These are phyloP conservation scores for Gossypium davidsonii DNA, from an alignment of 441 rosid genomes.

Conservation along the genomic window DNA sequence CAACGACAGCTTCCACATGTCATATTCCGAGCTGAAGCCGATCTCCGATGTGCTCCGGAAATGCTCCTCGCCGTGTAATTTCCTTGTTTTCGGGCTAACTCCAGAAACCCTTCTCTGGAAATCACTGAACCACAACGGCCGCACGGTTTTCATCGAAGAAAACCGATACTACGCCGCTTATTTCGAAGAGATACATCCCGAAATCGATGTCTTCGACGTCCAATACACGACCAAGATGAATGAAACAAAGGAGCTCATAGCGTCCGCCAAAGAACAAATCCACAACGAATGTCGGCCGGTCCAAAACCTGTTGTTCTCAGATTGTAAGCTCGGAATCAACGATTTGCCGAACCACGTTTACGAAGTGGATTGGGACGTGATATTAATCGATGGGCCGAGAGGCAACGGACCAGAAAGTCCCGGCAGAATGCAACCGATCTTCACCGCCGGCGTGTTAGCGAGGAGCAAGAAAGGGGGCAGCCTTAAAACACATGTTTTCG, in stretches of 20 bases:
- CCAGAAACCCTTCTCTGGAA: slow-evolving; percentile 92
- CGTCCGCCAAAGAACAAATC: slow-evolving; percentile 45
- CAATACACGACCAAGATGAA: slow-evolving; percentile 74
- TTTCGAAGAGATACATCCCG: slow-evolving; percentile 76
- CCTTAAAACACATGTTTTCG: slow-evolving; percentile 78
- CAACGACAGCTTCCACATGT: slow-evolving; percentile 76
- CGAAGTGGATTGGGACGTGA: slow-evolving; percentile 91
- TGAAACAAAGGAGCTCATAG: slow-evolving; percentile 51
- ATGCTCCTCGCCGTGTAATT: slow-evolving; percentile 80
- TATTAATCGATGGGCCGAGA: slow-evolving; percentile 82
- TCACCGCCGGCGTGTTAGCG: slow-evolving; percentile 80
- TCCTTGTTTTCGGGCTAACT: slow-evolving; percentile 79
- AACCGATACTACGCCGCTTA: slow-evolving; percentile 91
- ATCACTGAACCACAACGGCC: slow-evolving; percentile 74
- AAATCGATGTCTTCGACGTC: slow-evolving; percentile 75
- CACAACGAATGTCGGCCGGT: slow-evolving; percentile 80
- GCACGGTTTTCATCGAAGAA: slow-evolving; percentile 82
- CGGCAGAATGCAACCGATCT: slow-evolving; percentile 82
- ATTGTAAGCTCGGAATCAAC: slow-evolving; percentile 75
- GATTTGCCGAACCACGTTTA: slow-evolving; percentile 93
- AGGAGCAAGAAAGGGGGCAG: slow-evolving; percentile 73
- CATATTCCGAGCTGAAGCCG: slow-evolving; percentile 60
- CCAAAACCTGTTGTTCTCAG: slow-evolving; percentile 82
- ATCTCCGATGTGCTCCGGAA: slow-evolving; percentile 75
- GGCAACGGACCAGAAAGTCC: slow-evolving; percentile 66